Percentiles rank a stretch among this genome's conserved stretches.
Conservation (phyloP, 305 asterid species). For the Fraxinus paxiana region DNA sequence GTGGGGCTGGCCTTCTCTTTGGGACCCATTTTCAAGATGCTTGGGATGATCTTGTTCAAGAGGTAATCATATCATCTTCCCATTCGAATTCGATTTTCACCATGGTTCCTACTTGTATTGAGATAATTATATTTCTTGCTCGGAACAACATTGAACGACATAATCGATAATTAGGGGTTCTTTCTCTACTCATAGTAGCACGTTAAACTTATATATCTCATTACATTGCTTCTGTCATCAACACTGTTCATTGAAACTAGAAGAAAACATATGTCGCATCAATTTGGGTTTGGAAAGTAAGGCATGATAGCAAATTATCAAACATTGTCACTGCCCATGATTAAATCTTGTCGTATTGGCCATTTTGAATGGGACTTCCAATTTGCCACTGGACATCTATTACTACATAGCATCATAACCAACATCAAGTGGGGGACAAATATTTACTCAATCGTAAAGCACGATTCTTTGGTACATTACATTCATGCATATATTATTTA, state of each 20-base stretch:
- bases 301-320: not conserved
- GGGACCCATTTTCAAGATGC: slow-evolving; percentile 95
- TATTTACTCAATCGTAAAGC: not conserved
- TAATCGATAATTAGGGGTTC: not conserved
- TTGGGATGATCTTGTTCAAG: slow-evolving; percentile 93
- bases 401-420: not conserved
- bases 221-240: not conserved
- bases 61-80: slow-evolving; percentile 42
- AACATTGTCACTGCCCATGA: not conserved
- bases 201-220: not conserved
- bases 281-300: not conserved
- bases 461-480: not conserved
- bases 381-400: not conserved
- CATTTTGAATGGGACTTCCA: not conserved
- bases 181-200: not conserved
- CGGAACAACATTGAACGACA: not conserved
- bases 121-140: not conserved
- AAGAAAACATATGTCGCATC: not conserved
- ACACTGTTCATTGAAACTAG: not conserved
- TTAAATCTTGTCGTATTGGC: not conserved
- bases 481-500: not conserved
- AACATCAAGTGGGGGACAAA: not conserved
- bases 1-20: slow-evolving; percentile 90
- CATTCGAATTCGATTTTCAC: not conserved
- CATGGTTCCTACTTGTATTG: not conserved